Conservation (phyloP, 371 early-diverging fungal genomes). For the Rhizopus microsporus region DNA sequence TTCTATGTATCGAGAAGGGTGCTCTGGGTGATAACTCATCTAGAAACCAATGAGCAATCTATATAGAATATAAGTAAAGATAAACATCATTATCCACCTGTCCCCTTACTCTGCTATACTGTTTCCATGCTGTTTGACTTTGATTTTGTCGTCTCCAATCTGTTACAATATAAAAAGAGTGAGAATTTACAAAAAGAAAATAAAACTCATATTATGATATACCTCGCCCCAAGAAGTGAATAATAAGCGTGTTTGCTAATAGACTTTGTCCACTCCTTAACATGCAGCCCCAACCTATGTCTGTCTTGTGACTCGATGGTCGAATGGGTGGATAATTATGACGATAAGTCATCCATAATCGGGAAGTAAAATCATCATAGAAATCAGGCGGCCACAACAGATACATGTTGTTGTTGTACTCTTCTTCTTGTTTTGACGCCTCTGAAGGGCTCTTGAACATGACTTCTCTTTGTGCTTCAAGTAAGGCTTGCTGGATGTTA, state of each 20-base stretch:
- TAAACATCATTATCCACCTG: constrained; percentile 8
- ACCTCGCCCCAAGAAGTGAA: constrained; percentile 73
- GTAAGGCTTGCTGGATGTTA: constrained; percentile 34
- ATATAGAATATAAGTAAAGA: background rate
- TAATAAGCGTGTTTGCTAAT: constrained; percentile 80
- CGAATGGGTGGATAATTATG: constrained; percentile 82
- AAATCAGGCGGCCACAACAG: constrained; percentile 55
- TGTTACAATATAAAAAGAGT: constrained; percentile 17
- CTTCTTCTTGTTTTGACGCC: constrained; percentile 2
- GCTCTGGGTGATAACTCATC: constrained; percentile 76
- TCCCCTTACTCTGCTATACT: constrained; percentile 47
- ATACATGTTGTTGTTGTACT: background rate
- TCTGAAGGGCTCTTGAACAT: constrained; percentile 24
- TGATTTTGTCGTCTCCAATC: constrained; percentile 55
- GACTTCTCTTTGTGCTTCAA: constrained; percentile 38
- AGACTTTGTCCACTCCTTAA: constrained; percentile 93
- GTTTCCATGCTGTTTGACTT: constrained; percentile 33
- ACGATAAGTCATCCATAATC: constrained; percentile 94
- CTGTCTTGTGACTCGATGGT: constrained; percentile 80
- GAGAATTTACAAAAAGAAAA: background rate
- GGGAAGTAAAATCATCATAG: constrained; percentile 71
- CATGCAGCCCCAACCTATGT: constrained; percentile 98
- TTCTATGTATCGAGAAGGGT: constrained; percentile 90
- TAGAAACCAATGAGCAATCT: constrained; percentile 83
- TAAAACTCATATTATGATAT: constrained; percentile 7